Conservation (phyloP, 75 land plant species). For the Picea glauca region DNA sequence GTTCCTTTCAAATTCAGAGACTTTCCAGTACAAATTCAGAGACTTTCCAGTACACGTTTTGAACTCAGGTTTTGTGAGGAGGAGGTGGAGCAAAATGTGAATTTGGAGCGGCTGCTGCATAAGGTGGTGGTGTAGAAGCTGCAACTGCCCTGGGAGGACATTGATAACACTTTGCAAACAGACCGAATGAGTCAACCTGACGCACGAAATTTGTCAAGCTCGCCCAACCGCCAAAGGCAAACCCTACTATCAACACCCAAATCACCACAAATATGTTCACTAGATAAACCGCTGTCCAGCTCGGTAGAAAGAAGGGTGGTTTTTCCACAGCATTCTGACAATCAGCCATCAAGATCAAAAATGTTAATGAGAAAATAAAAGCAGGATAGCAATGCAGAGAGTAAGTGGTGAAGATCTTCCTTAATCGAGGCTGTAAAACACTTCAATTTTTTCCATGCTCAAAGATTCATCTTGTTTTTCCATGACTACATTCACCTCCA, state of each 20-base stretch:
- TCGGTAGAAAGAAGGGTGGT: slow-evolving; percentile 87
- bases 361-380: not conserved
- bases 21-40: too few species aligned
- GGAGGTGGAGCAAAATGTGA: too few species aligned
- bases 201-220: slow-evolving; percentile 83
- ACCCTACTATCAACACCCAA: slow-evolving; percentile 78
- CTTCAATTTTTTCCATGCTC: too few species aligned
- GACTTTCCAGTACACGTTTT: too few species aligned
- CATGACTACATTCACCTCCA: too few species aligned
- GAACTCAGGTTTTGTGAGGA: too few species aligned
- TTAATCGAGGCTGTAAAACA: too few species aligned
- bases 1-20: too few species aligned
- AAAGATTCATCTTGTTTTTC: too few species aligned
- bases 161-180: slow-evolving; percentile 95
- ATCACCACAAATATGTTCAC: slow-evolving; percentile 73
- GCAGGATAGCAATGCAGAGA: not conserved
- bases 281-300: slow-evolving; percentile 82
- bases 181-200: slow-evolving; percentile 83
- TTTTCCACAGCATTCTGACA: slow-evolving; percentile 88
- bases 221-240: slow-evolving; percentile 97
- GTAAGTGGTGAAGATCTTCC: too few species aligned
- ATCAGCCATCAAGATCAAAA: slow-evolving; percentile 1
- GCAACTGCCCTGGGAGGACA: slow-evolving; percentile 27
- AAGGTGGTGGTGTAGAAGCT: too few species aligned
- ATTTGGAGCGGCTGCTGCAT: too few species aligned